Percentiles rank a stretch among this genome's conserved stretches.
phyloP scores from a whole-genome alignment of 2,329 filamentous ascomycete genomes.

The Xylariomycetidae sp. region DNA sequence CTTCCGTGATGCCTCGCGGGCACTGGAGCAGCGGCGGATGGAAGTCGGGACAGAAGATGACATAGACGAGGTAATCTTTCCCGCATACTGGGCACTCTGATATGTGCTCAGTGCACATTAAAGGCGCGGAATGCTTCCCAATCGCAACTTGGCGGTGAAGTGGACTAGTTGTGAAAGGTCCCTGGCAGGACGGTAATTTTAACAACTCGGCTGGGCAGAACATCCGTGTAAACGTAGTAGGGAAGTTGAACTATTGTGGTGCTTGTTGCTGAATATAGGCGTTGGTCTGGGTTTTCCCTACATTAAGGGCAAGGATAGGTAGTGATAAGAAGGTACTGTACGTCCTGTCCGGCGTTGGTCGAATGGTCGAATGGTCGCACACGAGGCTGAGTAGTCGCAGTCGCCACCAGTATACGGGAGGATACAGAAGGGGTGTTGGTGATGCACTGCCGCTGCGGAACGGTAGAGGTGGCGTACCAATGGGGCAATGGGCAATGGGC shows the following conservation, averaged over 20 bases:
- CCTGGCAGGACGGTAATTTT: constrained; percentile 18
- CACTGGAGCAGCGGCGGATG: constrained; percentile 44
- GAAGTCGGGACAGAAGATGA: constrained; percentile 48
- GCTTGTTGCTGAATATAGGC: constrained; percentile 16
- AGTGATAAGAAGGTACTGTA: constrained; percentile 13
- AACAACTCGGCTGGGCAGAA: constrained; percentile 18
- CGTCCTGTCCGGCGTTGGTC: too few relatives aligned
- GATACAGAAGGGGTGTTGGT: too few relatives aligned
- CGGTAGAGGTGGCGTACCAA: too few relatives aligned
- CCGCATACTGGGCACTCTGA: constrained; percentile 54
- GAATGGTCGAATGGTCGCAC: constrained; percentile 15
- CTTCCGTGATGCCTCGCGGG: constrained; percentile 35
- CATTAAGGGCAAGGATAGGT: constrained; percentile 12
- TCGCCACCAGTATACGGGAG: constrained; percentile 13
- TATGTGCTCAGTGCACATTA: constrained; percentile 56
- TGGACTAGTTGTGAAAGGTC: constrained; percentile 14
- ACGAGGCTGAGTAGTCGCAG: constrained; percentile 9
- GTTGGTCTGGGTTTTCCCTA: constrained; percentile 15
- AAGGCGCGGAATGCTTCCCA: constrained; percentile 26
- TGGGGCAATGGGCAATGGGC: constrained; percentile 9
- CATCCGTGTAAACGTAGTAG: constrained; percentile 12
- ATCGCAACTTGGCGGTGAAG: constrained; percentile 8
- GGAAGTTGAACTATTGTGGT: neutral
- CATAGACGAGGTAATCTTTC: constrained; percentile 53
- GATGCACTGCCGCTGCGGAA: too few relatives aligned